phyloP scores from a whole-genome alignment of 1,139 yeast genomes.

The Candida sp. region DNA sequence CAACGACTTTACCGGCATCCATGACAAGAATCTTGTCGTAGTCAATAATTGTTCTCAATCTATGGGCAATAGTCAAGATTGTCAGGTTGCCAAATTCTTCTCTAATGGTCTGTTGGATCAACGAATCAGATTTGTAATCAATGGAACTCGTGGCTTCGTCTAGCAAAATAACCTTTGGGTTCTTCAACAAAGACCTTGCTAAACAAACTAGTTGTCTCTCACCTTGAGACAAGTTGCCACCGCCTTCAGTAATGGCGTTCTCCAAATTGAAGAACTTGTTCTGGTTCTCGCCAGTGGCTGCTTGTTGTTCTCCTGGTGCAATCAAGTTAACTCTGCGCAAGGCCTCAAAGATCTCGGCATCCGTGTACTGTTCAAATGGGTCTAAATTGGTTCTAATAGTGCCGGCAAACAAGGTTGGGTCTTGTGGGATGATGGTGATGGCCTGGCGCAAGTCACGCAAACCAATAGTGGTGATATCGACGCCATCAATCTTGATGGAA shows the following conservation, averaged over 20 bases:
- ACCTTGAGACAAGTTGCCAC: constrained; percentile 92
- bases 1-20: constrained; percentile 93
- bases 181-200: constrained; percentile 84
- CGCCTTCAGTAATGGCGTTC: constrained; percentile 83
- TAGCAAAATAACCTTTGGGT: constrained; percentile 84
- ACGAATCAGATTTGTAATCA: constrained; percentile 91
- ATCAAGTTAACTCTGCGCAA: constrained; percentile 85
- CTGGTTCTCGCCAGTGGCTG: constrained; percentile 52
- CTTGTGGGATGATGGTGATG: constrained; percentile 92
- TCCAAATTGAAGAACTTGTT: constrained; percentile 81
- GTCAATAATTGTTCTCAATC: constrained; percentile 92
- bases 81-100: constrained; percentile 84
- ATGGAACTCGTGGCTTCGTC: constrained; percentile 99
- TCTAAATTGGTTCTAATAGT: constrained; percentile 83
- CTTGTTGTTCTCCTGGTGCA: constrained; percentile 29
- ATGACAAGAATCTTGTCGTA: constrained; percentile 94
- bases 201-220: constrained; percentile 94
- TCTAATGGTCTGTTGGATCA: constrained; percentile 89
- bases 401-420: constrained; percentile 89
- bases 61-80: constrained; percentile 93
- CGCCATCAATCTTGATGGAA: constrained; percentile 77
- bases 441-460: constrained; percentile 81
- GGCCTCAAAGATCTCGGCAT: constrained; percentile 79
- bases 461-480: constrained; percentile 87
- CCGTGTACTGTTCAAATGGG: constrained; percentile 69